Evolutionary conservation across 2,329 filamentous ascomycete genomes (phyloP).

Genomic region (Sporothrix inflata): DNA sequence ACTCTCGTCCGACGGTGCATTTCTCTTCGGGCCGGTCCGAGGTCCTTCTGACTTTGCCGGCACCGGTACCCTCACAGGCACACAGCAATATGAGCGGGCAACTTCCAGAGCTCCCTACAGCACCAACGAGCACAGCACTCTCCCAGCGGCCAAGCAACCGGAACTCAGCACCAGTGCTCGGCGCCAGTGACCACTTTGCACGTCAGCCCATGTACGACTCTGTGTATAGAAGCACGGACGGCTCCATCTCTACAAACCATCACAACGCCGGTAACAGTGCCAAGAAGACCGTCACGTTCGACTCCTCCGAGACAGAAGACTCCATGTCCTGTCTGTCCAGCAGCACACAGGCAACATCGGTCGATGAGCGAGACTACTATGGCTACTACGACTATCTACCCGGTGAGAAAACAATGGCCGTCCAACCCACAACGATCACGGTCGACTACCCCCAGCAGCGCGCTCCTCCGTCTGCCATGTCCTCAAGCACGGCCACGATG

Average conservation of each 20-base stretch:
- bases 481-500: neutral
- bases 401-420: neutral
- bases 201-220: neutral
- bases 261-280: neutral
- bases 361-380: conserved; percentile 13
- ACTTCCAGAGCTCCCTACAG: neutral
- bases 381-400: conserved; percentile 5
- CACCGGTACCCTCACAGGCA: neutral
- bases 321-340: conserved; percentile 29
- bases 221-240: conserved; percentile 4
- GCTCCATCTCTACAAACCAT: neutral
- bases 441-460: neutral
- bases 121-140: neutral
- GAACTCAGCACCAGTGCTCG: neutral
- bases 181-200: neutral
- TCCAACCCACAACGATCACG: neutral
- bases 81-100: neutral
- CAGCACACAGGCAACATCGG: conserved; percentile 33
- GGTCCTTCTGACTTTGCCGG: neutral
- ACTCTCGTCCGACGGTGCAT: conserved; percentile 15
- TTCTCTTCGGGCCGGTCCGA: conserved; percentile 11
- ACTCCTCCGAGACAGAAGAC: conserved; percentile 29
- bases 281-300: conserved; percentile 26
- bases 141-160: neutral
- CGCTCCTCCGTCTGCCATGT: neutral